Evolutionary conservation across 2,329 filamentous ascomycete genomes (phyloP), one percentile per base, ranked within the genome.

Genomic region (Claviceps sp.): DNA sequence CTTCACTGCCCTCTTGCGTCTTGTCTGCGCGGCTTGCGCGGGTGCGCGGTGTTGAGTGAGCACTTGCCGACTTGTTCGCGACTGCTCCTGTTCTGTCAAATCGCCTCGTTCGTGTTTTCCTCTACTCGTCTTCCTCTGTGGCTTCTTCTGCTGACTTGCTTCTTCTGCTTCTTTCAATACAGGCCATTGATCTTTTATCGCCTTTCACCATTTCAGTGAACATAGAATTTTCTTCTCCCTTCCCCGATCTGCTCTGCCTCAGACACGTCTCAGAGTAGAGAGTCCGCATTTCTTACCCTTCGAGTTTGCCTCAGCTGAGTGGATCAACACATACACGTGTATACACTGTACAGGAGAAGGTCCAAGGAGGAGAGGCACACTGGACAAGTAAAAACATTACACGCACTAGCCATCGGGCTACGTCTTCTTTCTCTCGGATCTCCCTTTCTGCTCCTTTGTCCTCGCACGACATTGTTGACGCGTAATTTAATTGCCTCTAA

Each of bases 251-350:
- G 37, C 41, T 51, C 48, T 48, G 48, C 40, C 41, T 51, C 48
- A 53, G 48, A 53, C 53, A 55, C 51, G 51, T 55, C 53, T 53
- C 40, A 53, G 50, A 34, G 9, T 34, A 34, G 30, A 4, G 30
- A 37, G 34, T 47, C 48, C 53, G 53, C 51, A 52, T 55, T 50
- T 52, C 37, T 52, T 47, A 51, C 14, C 38, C 20, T 48, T 47
- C 47, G 37, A 47, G 30, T 50, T 43, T 30, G 34, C 44, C 22
- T 44, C 48, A 18, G 48, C 16, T 16, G 44, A 34, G 42, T 24
- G 14, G 14, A 14, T 16, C 49, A 45, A 20, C 47, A 47, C 30
- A 52, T 43, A 47, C 48, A 50, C 37, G 8, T 37, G 47, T 47
- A 38, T 11, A 38, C n/a, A n/a, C n/a, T n/a, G n/a, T n/a, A n/a